These are phyloP conservation scores for Cladorrhinum samala DNA, from an alignment of 495 filamentous ascomycete species.

Conservation along the genomic window DNA sequence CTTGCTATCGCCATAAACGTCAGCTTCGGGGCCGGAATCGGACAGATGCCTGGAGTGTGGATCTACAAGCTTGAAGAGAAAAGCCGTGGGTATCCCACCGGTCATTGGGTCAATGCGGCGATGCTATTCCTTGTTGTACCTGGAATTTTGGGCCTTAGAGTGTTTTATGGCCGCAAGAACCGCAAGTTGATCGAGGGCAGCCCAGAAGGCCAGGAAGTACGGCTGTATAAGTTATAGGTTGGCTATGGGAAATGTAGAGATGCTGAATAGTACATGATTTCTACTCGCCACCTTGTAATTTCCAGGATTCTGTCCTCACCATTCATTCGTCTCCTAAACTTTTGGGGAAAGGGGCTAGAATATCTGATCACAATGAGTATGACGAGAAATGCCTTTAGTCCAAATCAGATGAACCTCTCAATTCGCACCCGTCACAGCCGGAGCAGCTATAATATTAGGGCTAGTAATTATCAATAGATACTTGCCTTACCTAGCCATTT, in stretches of 20 bases:
- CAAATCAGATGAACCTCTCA: too few relatives aligned
- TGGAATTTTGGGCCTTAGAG: slow-evolving; percentile 29
- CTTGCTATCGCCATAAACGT: slow-evolving; percentile 66
- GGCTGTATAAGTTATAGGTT: slow-evolving; percentile 20
- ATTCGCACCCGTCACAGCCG: too few relatives aligned
- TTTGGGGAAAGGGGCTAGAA: too few relatives aligned
- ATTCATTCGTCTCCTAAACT: too few relatives aligned
- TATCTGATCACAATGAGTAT: too few relatives aligned
- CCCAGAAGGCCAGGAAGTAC: slow-evolving; percentile 12
- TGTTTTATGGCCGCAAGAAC: slow-evolving; percentile 41
- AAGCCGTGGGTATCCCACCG: slow-evolving; percentile 58
- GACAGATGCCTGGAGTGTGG: slow-evolving; percentile 67
- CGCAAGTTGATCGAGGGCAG: slow-evolving; percentile 23
- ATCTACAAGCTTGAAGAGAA: slow-evolving; percentile 62
- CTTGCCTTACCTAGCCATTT: too few relatives aligned
- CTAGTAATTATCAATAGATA: too few relatives aligned
- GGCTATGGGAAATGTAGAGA: background rate
- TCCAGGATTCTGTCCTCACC: too few relatives aligned
- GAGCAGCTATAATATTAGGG: too few relatives aligned
- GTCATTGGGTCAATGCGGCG: slow-evolving; percentile 48
- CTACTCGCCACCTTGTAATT: too few relatives aligned
- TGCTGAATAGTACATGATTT: too few relatives aligned
- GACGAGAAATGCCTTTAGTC: too few relatives aligned
- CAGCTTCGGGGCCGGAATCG: slow-evolving; percentile 54
- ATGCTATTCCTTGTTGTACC: slow-evolving; percentile 40